phyloP scores from a whole-genome alignment of 2,329 filamentous ascomycete genomes.

The Colletotrichum neosansevieriae region DNA sequence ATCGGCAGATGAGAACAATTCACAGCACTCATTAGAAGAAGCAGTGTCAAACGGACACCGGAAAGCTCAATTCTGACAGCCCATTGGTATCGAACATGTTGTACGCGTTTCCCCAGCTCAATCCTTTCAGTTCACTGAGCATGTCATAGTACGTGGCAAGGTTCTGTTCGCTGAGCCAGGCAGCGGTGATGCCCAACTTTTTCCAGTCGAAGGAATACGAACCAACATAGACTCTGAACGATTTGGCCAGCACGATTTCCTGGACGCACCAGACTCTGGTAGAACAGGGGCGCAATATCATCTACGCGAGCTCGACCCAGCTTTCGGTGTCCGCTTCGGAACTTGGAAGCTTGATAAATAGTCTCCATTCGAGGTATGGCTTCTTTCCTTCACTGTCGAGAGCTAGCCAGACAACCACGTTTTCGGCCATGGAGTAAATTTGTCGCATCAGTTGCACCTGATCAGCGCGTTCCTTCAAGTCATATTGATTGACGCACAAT shows the following conservation, averaged over 20 bases:
- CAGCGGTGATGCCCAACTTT: too few species aligned
- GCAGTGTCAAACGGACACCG: constrained; percentile 12
- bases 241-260: constrained; percentile 12
- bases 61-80: neutral
- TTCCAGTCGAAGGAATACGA: too few species aligned
- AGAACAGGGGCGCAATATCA: constrained; percentile 16
- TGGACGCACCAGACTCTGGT: constrained; percentile 29
- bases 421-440: constrained; percentile 33
- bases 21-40: constrained; percentile 9
- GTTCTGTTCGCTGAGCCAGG: too few species aligned
- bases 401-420: constrained; percentile 39
- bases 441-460: constrained; percentile 41
- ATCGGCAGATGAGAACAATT: neutral
- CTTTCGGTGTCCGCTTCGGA: neutral
- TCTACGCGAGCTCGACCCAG: constrained; percentile 7
- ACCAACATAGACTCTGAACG: neutral
- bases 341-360: neutral
- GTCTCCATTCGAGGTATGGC: neutral
- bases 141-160: too few species aligned
- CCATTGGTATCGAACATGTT: too few species aligned
- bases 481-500: constrained; percentile 41
- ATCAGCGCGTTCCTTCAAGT: constrained; percentile 34
- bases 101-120: too few species aligned
- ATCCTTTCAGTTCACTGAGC: too few species aligned
- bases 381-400: neutral